phyloP scores from a whole-genome alignment of 768 basidiomycete species.

The Chiua virens region DNA sequence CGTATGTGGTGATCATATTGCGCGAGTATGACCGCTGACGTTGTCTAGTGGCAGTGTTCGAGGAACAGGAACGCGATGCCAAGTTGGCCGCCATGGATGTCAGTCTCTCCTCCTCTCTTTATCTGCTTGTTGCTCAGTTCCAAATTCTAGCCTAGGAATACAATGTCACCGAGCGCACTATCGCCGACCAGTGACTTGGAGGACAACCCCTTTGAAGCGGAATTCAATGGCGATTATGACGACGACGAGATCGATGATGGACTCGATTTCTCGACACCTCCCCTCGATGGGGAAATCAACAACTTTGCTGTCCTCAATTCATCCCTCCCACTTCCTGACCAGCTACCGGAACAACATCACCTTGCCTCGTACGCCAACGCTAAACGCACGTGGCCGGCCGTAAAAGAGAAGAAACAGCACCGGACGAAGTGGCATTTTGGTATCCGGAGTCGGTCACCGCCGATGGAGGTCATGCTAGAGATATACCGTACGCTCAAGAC shows the following conservation, averaged over 20 bases:
- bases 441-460: constrained; percentile 89
- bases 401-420: constrained; percentile 68
- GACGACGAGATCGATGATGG: constrained; percentile 60
- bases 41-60: constrained; percentile 64
- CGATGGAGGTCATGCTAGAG: constrained; percentile 99
- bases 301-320: constrained; percentile 90
- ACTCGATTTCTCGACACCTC: constrained; percentile 48
- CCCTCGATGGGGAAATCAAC: constrained; percentile 39
- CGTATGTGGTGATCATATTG: constrained; percentile 49
- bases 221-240: constrained; percentile 48
- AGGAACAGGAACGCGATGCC: constrained; percentile 85
- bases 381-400: constrained; percentile 37
- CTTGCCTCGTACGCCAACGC: constrained; percentile 66
- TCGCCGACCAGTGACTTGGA: constrained; percentile 67
- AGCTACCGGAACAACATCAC: constrained; percentile 64
- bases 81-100: constrained; percentile 81
- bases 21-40: constrained; percentile 11
- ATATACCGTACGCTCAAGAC: constrained; percentile 91
- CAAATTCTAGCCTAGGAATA: constrained; percentile 59
- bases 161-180: constrained; percentile 62
- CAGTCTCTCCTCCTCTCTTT: constrained; percentile 34
- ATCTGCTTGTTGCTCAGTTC: constrained; percentile 5
- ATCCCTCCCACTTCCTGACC: constrained; percentile 74
- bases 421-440: constrained; percentile 98
- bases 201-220: constrained; percentile 79